Percentiles rank a stretch among this genome's conserved stretches.
phyloP scores from a whole-genome alignment of 345 rosid species.

The Mercurialis annua region DNA sequence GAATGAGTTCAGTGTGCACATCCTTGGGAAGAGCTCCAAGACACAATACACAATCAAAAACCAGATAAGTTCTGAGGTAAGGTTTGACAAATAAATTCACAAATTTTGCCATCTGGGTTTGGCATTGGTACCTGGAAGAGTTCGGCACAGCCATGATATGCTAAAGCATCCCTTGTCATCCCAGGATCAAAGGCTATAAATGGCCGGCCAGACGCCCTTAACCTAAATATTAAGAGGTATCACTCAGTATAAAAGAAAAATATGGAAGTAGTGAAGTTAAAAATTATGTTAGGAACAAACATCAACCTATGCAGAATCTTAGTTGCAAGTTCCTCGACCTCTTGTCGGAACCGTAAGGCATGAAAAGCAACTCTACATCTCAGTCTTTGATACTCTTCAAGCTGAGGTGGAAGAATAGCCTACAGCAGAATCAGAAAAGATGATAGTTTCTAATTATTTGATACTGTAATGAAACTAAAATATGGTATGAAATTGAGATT shows the following conservation, averaged over 20 bases:
- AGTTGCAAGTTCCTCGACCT: slow-evolving; percentile 83
- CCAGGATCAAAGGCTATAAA: slow-evolving; percentile 97
- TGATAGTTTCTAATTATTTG: neutral
- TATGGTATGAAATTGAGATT: neutral
- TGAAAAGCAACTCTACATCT: slow-evolving; percentile 92
- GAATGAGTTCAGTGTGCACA: slow-evolving; percentile 95
- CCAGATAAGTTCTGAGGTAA: slow-evolving; percentile 21
- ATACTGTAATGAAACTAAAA: neutral
- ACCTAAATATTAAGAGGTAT: slow-evolving; percentile 38
- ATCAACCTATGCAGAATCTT: slow-evolving; percentile 67
- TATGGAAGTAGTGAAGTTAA: neutral
- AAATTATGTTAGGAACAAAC: slow-evolving; percentile 11
- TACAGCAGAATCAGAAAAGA: slow-evolving; percentile 29
- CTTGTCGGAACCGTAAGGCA: slow-evolving; percentile 76
- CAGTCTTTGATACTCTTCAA: slow-evolving; percentile 89
- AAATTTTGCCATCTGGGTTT: slow-evolving; percentile 13
- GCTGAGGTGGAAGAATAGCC: slow-evolving; percentile 75
- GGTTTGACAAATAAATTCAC: slow-evolving; percentile 11
- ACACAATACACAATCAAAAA: slow-evolving; percentile 26
- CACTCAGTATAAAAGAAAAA: slow-evolving; percentile 6
- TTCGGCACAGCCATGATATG: slow-evolving; percentile 94
- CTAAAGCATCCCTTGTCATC: slow-evolving; percentile 94
- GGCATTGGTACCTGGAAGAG: slow-evolving; percentile 86
- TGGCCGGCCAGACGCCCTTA: slow-evolving; percentile 78
- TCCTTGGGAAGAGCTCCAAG: slow-evolving; percentile 75